A percentile compares a stretch with the other conserved stretches of the same genome.
Conservation (phyloP, 2,329 filamentous ascomycete species). For the Pestalotiopsis sp. region DNA sequence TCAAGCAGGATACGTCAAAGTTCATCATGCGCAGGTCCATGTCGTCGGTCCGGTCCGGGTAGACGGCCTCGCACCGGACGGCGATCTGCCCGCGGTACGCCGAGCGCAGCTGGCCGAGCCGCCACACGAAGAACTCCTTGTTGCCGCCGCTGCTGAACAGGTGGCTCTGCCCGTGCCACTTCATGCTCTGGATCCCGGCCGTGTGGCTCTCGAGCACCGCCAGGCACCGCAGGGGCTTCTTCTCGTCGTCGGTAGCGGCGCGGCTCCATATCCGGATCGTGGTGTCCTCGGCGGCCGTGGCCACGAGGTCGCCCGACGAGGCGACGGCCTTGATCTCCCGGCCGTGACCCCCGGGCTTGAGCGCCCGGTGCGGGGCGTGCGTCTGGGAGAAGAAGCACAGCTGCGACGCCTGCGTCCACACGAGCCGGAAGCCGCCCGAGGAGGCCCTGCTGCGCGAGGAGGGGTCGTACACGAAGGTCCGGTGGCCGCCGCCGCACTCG, state of each 20-base stretch:
- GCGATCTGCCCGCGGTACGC: conserved; percentile 47
- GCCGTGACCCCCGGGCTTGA: conserved; percentile 77
- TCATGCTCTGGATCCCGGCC: conserved; percentile 78
- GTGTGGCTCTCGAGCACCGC: conserved; percentile 75
- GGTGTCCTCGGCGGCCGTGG: conserved; percentile 73
- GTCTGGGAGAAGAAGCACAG: conserved; percentile 48
- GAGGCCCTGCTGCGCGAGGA: conserved; percentile 21
- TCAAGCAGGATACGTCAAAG: conserved; percentile 59
- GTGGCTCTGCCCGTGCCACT: conserved; percentile 70
- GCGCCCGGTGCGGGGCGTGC: conserved; percentile 38
- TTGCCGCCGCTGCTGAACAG: conserved; percentile 85
- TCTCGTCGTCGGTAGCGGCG: conserved; percentile 1
- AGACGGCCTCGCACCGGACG: conserved; percentile 56
- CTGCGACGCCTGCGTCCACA: conserved; percentile 72
- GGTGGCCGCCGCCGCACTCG: conserved; percentile 82
- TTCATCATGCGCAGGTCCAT: conserved; percentile 78
- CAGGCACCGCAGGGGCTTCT: conserved; percentile 44
- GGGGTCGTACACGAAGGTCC: conserved; percentile 62
- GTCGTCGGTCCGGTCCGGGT: conserved; percentile 48
- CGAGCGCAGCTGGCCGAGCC: conserved; percentile 54
- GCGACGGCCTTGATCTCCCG: conserved; percentile 70
- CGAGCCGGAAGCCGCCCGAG: conserved; percentile 48
- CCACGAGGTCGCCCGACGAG: conserved; percentile 43
- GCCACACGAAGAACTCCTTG: conserved; percentile 90
- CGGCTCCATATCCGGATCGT: conserved; percentile 72